Conservation (phyloP, 1,139 yeast genomes). For the Protomyces gravidus region DNA sequence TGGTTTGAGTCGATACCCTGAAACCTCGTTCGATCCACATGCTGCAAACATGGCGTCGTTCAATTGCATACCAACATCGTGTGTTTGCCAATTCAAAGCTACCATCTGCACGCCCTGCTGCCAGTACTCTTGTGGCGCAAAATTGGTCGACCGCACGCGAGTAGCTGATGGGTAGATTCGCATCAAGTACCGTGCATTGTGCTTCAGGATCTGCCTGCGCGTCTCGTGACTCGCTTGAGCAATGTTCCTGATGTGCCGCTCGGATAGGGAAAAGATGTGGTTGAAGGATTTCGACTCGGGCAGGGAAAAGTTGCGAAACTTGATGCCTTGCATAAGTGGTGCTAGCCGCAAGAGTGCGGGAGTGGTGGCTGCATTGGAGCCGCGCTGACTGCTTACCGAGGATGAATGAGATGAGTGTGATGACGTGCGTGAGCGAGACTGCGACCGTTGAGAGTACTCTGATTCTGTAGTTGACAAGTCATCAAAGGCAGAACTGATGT, state of each 20-base stretch:
- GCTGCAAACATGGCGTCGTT: constrained; percentile 75
- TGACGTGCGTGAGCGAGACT: constrained; percentile 11
- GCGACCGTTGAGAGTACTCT: constrained; percentile 1
- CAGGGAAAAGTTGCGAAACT: constrained; percentile 73
- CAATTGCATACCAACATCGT: constrained; percentile 79
- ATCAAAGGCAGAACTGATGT: not conserved
- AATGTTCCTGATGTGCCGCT: constrained; percentile 51
- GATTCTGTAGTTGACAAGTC: constrained; percentile 12
- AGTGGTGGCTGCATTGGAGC: not conserved
- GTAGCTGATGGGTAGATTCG: constrained; percentile 82
- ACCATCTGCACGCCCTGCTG: constrained; percentile 84
- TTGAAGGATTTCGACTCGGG: constrained; percentile 78
- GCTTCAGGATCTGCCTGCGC: constrained; percentile 58
- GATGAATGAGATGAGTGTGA: constrained; percentile 18
- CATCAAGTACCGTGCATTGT: constrained; percentile 69
- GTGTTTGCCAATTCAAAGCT: constrained; percentile 93
- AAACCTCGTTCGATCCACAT: constrained; percentile 43
- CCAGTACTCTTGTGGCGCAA: constrained; percentile 77
- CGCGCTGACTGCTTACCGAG: constrained; percentile 4
- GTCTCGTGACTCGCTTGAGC: constrained; percentile 59
- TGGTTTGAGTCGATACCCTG: constrained; percentile 82
- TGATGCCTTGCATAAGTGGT: constrained; percentile 65
- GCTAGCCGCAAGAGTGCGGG: constrained; percentile 44
- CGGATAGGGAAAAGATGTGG: constrained; percentile 84
- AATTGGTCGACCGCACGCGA: constrained; percentile 73